Base-by-base conservation (phyloP, 495 filamentous ascomycete species). In the Podospora pseudoanserina region DNA sequence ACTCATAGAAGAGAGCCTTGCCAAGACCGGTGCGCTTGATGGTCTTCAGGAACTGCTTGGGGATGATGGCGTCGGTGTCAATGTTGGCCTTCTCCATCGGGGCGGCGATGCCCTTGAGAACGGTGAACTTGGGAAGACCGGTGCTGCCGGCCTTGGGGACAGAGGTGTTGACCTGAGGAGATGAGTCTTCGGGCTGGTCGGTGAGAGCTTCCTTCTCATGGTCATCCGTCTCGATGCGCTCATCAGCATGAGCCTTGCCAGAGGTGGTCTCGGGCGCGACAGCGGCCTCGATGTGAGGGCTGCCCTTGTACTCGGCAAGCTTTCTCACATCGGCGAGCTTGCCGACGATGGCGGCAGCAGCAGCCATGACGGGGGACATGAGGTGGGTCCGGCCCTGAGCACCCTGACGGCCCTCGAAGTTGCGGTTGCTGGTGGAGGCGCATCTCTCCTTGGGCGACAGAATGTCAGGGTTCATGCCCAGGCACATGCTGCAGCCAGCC, bases 381-480 rank as follows among this genome's bases (percentile, higher is more conserved):
- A 99, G 84, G 79, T 98, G 95, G 19, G 95, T 99, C 68, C 95
- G 88, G 62, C 94, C 93, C 69, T 90, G 89, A 63, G 94, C 93
- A 76, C 95, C 95, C 81, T 99, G 95, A 71, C 95, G 89, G 61
- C 95, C 95, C 79, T 98, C 95, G 72, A 98, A 99, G 75, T 99
- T 99, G 70, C 95, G 92, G 82, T 99, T 98, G 72, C 91, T 94
- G 67, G 95, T 99, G 77, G 89, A 92, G 54, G 95, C 95, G 74
- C 95, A 99, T 66, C 95, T 88, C 82, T 99, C 95, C 75, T 89
- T 86, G 58, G 95, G 95, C 2, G 92, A 88, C n/a, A 98, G 86
- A 72, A 99, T 97, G 79, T 99, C 95, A 0, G 95, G 93, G 83
- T 99, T 99, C 95, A 99, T 99, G 78, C 95, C 95, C 32, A 99